These are phyloP conservation scores for Groenewaldozyma salmanticensis DNA, from an alignment of 805 yeast genomes.

Conservation along the genomic window DNA sequence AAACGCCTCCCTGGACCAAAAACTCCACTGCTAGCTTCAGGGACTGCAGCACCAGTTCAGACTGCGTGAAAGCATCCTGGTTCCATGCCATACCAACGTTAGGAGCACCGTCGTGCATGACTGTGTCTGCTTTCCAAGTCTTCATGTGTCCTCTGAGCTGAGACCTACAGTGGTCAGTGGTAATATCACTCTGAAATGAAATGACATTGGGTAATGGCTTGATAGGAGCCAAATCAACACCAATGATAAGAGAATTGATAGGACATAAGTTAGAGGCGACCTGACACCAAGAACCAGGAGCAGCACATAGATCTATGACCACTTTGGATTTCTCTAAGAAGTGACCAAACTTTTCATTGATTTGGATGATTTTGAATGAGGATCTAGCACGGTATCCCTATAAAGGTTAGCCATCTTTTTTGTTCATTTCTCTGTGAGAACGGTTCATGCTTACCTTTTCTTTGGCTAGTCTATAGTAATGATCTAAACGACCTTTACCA, in stretches of 20 bases:
- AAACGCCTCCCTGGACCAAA: conserved; percentile 83
- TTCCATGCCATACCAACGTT: conserved; percentile 99
- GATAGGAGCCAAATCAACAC: conserved; percentile 98
- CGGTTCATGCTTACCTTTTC: conserved; percentile 52
- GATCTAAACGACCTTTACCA: conserved; percentile 98
- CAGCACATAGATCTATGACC: conserved; percentile 96
- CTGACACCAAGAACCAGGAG: conserved; percentile 99
- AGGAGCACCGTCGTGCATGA: conserved; percentile 99
- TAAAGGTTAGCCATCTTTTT: neutral
- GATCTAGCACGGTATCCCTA: conserved; percentile 97
- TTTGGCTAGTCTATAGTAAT: conserved; percentile 91
- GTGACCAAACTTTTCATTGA: conserved; percentile 94
- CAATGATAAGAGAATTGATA: conserved; percentile 83
- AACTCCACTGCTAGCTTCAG: conserved; percentile 90
- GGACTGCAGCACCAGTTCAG: conserved; percentile 90
- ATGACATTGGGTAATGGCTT: conserved; percentile 92
- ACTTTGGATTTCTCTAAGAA: conserved; percentile 91
- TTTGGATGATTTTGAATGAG: conserved; percentile 87
- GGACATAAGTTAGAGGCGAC: conserved; percentile 94
- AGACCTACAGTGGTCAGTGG: conserved; percentile 96
- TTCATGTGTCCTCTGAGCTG: conserved; percentile 91
- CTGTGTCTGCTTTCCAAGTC: conserved; percentile 98
- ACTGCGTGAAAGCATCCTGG: conserved; percentile 98
- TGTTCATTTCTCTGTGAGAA: too few relatives aligned
- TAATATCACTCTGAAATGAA: conserved; percentile 92